phyloP scores from a whole-genome alignment of 768 basidiomycete genomes.

The Agaricus subrufescens region DNA sequence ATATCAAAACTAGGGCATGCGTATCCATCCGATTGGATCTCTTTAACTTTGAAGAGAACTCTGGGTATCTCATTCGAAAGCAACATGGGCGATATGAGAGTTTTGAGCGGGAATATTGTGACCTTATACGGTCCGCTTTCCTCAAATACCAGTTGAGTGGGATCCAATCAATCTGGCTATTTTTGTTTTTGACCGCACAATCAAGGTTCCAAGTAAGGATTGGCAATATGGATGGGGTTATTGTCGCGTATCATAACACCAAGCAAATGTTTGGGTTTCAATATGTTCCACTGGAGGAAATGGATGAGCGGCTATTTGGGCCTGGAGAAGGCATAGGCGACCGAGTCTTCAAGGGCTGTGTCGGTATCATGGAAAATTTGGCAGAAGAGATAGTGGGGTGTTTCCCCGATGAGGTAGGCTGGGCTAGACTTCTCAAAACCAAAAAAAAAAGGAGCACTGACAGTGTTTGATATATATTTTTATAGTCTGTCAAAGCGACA shows the following conservation, averaged over 20 bases:
- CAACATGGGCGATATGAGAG: conserved; percentile 65
- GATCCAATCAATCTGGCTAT: neutral
- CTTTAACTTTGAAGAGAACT: conserved; percentile 78
- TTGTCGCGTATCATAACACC: conserved; percentile 87
- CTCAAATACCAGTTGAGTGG: conserved; percentile 77
- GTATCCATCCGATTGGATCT: conserved; percentile 81
- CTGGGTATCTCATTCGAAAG: conserved; percentile 68
- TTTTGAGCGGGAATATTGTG: conserved; percentile 93
- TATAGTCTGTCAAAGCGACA: conserved; percentile 52
- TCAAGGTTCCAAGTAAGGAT: conserved; percentile 92
- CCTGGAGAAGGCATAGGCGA: conserved; percentile 49
- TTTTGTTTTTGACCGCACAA: neutral
- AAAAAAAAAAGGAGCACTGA: neutral
- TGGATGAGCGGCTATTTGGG: conserved; percentile 83
- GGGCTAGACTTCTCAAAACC: neutral
- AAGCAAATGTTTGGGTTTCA: conserved; percentile 89
- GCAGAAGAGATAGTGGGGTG: conserved; percentile 49
- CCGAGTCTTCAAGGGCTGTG: conserved; percentile 70
- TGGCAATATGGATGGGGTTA: conserved; percentile 94
- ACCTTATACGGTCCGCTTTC: conserved; percentile 90
- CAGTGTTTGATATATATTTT: neutral
- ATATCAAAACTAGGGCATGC: conserved; percentile 92
- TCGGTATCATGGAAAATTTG: conserved; percentile 65
- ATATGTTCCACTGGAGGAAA: conserved; percentile 81
- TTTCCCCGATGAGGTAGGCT: conserved; percentile 63